phyloP scores from a whole-genome alignment of 306 rosid genomes.

The Cucurbita ficifolia region DNA sequence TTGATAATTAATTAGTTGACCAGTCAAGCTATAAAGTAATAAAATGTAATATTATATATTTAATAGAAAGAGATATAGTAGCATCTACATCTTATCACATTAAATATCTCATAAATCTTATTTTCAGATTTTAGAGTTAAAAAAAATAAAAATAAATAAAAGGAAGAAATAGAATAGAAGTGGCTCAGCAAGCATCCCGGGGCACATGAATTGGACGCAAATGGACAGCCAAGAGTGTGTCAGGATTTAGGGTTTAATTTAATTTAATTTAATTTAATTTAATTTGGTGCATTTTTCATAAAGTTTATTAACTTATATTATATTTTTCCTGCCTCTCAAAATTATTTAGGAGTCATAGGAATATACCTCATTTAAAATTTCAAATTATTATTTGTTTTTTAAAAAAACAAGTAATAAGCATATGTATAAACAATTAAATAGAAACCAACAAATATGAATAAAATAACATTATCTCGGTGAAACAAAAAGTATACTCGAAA shows the following conservation, averaged over 20 bases:
- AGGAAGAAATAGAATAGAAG: not conserved
- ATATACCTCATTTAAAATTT: too few species aligned
- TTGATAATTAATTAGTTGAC: constrained; percentile 1
- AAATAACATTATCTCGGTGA: not conserved
- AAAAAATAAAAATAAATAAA: too few species aligned
- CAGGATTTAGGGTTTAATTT: not conserved
- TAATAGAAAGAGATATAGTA: not conserved
- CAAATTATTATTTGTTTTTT: too few species aligned
- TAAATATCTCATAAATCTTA: not conserved
- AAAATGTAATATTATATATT: not conserved
- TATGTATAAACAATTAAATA: too few species aligned
- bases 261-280: too few species aligned
- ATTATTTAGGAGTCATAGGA: too few species aligned
- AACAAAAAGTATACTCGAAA: not conserved
- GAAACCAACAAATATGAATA: too few species aligned
- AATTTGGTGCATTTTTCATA: too few species aligned
- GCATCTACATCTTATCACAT: not conserved
- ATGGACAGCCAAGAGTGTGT: constrained; percentile 5
- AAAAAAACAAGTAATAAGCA: too few species aligned
- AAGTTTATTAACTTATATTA: too few species aligned
- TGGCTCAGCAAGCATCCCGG: constrained; percentile 8
- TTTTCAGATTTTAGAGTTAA: not conserved
- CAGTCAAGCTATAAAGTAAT: not conserved
- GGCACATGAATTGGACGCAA: constrained; percentile 4
- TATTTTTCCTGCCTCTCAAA: too few species aligned